Conservation (phyloP, 1,284 basidiomycete species). For the Albatrellus sp. region DNA sequence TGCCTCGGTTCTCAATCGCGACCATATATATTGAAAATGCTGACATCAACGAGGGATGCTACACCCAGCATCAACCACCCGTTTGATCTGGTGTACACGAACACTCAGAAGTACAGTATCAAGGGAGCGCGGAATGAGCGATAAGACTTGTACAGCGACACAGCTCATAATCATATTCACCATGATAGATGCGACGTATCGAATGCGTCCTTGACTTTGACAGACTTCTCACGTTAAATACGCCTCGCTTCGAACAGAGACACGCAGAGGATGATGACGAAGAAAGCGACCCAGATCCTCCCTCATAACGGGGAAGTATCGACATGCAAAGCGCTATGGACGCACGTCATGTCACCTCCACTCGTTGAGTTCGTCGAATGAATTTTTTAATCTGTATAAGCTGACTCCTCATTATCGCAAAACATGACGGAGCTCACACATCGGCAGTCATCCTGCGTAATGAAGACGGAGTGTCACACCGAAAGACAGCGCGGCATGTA, state of each 20-base stretch:
- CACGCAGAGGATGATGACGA: slow-evolving; percentile 14
- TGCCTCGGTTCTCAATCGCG: no score
- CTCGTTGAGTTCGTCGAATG: background rate
- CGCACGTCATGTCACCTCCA: slow-evolving; percentile 15
- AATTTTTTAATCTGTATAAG: background rate
- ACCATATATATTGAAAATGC: no score
- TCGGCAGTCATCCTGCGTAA: slow-evolving; percentile 47
- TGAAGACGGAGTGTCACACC: slow-evolving; percentile 48
- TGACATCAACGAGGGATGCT: no score
- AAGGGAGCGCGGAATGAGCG: no score
- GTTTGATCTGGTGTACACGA: no score
- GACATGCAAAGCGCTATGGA: slow-evolving; percentile 63
- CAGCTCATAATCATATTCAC: no score
- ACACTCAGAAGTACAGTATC: no score
- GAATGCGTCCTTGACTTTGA: slow-evolving; percentile 78
- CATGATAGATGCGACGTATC: no score
- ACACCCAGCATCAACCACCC: no score
- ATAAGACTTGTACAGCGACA: no score
- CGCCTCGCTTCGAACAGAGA: background rate
- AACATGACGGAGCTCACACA: slow-evolving; percentile 11
- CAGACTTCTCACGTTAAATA: slow-evolving; percentile 32
- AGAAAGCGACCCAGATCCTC: slow-evolving; percentile 66
- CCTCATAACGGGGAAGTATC: slow-evolving; percentile 77
- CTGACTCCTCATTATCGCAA: background rate
- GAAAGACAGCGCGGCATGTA: slow-evolving; percentile 62